phyloP scores from a whole-genome alignment of 2,329 filamentous ascomycete species.

The Penicillium sp. region DNA sequence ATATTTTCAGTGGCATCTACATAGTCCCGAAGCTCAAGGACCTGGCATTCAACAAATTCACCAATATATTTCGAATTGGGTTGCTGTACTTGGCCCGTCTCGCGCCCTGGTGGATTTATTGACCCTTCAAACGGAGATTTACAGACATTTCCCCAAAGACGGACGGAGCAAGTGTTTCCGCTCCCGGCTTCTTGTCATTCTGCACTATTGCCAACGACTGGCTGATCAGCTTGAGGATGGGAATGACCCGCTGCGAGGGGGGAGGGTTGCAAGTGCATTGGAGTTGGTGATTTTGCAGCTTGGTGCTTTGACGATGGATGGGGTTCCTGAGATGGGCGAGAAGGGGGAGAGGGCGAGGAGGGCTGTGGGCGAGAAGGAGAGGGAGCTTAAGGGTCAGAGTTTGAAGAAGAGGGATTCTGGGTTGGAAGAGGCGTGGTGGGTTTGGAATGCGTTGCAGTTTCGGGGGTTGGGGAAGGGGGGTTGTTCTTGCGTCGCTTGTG shows the following conservation, averaged over 20 bases:
- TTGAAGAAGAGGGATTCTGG: neutral
- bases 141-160: neutral
- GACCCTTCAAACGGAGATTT: too few relatives aligned
- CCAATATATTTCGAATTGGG: too few relatives aligned
- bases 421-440: neutral
- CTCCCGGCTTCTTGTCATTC: neutral
- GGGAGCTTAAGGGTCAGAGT: neutral
- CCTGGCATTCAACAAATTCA: neutral
- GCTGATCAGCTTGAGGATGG: neutral
- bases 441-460: conserved; percentile 1
- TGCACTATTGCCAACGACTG: neutral
- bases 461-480: neutral
- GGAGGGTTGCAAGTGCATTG: neutral
- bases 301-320: neutral
- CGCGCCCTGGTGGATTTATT: too few relatives aligned
- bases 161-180: neutral
- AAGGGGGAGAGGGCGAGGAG: neutral
- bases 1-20: neutral
- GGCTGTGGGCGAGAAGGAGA: neutral
- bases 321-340: neutral
- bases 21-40: neutral
- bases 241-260: neutral
- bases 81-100: too few relatives aligned
- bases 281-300: neutral
- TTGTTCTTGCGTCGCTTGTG: neutral